Conservation (phyloP, 2,329 filamentous ascomycete genomes). For the Tolypocladium cylindrosporum region DNA sequence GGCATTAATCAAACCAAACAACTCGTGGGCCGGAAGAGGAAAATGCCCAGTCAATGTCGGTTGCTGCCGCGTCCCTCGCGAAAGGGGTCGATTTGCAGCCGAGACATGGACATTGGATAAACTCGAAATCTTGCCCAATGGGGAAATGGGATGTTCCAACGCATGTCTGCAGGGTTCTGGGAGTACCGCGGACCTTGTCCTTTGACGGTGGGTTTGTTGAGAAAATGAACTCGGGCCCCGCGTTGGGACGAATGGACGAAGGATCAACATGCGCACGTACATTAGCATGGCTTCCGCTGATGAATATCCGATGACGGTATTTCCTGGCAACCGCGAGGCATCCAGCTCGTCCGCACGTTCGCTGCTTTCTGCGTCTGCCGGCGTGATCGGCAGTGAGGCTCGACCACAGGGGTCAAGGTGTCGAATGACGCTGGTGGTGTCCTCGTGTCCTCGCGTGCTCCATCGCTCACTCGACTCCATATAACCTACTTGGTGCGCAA, state of each 20-base stretch:
- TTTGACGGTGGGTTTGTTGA: neutral
- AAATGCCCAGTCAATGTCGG: neutral
- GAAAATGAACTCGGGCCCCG: neutral
- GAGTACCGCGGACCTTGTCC: neutral
- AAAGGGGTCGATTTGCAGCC: slow-evolving; percentile 1
- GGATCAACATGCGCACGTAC: neutral
- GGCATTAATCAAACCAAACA: slow-evolving; percentile 5
- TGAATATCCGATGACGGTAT: neutral
- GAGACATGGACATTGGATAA: slow-evolving; percentile 1
- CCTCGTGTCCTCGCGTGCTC: too few species aligned
- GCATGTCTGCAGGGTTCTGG: neutral
- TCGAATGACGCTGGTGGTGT: neutral
- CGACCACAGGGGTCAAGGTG: neutral
- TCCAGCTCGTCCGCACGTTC: neutral
- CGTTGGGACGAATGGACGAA: neutral
- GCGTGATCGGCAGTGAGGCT: neutral
- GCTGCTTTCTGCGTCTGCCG: neutral
- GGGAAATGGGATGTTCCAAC: neutral
- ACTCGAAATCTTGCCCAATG: neutral
- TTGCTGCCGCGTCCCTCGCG: neutral
- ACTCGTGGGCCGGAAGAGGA: neutral
- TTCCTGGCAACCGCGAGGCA: neutral
- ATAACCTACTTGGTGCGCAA: too few species aligned
- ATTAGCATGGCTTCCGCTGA: neutral
- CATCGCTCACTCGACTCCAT: too few species aligned